Evolutionary conservation across 148 eudicot genomes (phyloP), one percentile per base, ranked within the genome.

Genomic region (Polygonum maritimum): DNA sequence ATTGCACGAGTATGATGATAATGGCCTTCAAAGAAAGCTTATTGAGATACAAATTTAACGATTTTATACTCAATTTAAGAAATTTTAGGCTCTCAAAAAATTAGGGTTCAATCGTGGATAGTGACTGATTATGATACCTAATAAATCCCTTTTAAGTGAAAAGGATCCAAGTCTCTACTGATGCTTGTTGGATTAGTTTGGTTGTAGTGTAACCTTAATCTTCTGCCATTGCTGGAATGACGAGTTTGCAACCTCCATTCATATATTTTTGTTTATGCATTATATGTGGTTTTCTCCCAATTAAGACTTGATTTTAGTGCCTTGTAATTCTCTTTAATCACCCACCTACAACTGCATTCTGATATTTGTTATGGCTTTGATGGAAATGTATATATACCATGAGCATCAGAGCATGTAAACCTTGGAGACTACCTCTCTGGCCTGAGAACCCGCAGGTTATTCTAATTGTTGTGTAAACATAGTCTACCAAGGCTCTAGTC

Each of bases 401-500:
- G 41, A 63, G 11, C 70, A 33, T 35, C 4, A 13, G 41, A 63
- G 11, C 70, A 33, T 35, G 39, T 35, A n/a, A 63, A 63, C 40
- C 40, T 41, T 63, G n/a, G 65, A 22, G 21, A 58, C 40, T 63
- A 11, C 40, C 18, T 33, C 35, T 10, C 70, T 63, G 12, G 70
- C 7, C 0, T 8, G 38, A 26, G 33, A 33, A 31, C 8, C 69
- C 70, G 14, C 70, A n/a, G n/a, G n/a, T n/a, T n/a, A n/a, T n/a
- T n/a, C n/a, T n/a, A n/a, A n/a, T n/a, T n/a, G n/a, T n/a, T n/a
- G n/a, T n/a, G n/a, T n/a, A n/a, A n/a, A n/a, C n/a, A n/a, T n/a
- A n/a, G n/a, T 87, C 96, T 93, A 47, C 98, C 98, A 57, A 90
- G 83, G 78, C 85, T 91, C 67, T 92, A 89, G 80, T 88, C 92